Conservation (phyloP, 2,329 filamentous ascomycete genomes). For the Trichoderma lentiforme region DNA sequence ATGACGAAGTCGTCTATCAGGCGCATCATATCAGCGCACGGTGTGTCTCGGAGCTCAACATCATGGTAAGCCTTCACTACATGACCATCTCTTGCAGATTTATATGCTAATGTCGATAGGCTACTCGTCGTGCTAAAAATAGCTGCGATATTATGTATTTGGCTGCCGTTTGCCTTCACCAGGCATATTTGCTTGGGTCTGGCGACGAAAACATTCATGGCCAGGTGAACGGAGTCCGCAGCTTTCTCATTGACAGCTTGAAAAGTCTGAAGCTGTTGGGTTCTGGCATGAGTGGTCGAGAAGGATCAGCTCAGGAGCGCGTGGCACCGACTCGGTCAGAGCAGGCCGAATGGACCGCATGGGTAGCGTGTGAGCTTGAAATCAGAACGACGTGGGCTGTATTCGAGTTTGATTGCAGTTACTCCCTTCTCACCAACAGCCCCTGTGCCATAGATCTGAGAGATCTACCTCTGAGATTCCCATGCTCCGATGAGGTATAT, state of each 20-base stretch:
- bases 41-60: conserved; percentile 29
- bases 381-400: conserved; percentile 30
- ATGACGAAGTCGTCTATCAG: conserved; percentile 21
- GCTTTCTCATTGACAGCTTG: conserved; percentile 29
- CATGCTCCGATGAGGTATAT: conserved; percentile 30
- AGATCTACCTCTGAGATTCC: conserved; percentile 29
- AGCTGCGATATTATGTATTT: conserved; percentile 28
- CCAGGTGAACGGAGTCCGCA: conserved; percentile 29
- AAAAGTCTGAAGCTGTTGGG: conserved; percentile 28
- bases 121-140: conserved; percentile 25
- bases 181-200: conserved; percentile 33
- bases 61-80: conserved; percentile 23
- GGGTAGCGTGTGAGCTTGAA: conserved; percentile 27
- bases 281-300: conserved; percentile 16
- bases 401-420: conserved; percentile 34
- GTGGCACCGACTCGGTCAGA: background rate
- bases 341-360: conserved; percentile 25
- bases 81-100: background rate
- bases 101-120: conserved; percentile 16
- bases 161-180: conserved; percentile 30
- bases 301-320: too few species aligned
- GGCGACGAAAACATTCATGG: conserved; percentile 31
- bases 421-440: conserved; percentile 30
- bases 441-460: conserved; percentile 30
- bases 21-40: conserved; percentile 25